Conservation (phyloP, 116 monocot genomes). For the Phalaenopsis hybrid region DNA sequence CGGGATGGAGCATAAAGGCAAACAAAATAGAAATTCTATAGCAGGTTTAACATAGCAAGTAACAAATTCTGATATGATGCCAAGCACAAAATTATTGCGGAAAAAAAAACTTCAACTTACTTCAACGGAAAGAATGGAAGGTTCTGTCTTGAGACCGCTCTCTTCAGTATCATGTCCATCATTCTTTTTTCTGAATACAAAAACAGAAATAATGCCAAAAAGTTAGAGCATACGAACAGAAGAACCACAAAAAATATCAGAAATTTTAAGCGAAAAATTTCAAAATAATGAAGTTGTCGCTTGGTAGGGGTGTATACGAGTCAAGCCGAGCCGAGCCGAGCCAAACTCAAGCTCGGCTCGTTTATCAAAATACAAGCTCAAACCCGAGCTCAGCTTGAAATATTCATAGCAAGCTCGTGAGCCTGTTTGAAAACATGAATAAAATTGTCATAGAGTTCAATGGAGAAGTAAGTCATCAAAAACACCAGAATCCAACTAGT, state of each 20-base stretch:
- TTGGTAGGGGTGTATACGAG: too few species aligned
- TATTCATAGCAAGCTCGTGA: too few species aligned
- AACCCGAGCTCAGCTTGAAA: too few species aligned
- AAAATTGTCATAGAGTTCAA: too few species aligned
- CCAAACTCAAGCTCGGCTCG: too few species aligned
- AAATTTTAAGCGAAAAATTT: background rate
- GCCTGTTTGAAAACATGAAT: too few species aligned
- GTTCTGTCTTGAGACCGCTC: constrained; percentile 28
- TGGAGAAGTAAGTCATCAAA: too few species aligned
- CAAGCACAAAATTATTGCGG: too few species aligned
- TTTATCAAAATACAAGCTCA: too few species aligned
- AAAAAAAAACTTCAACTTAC: constrained; percentile 28
- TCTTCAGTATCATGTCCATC: constrained; percentile 24
- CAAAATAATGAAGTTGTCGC: background rate
- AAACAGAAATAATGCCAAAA: constrained; percentile 1
- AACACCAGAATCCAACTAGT: too few species aligned
- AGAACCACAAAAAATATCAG: background rate
- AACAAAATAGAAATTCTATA: background rate
- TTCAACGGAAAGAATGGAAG: constrained; percentile 95
- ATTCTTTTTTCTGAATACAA: constrained; percentile 54
- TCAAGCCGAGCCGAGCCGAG: too few species aligned
- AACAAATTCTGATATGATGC: background rate
- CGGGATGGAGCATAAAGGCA: background rate
- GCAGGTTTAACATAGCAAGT: background rate
- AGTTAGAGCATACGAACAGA: background rate